Percentiles rank a stretch among this genome's conserved stretches.
phyloP scores from a whole-genome alignment of 2,329 filamentous ascomycete genomes.

The Endothia cerciana region DNA sequence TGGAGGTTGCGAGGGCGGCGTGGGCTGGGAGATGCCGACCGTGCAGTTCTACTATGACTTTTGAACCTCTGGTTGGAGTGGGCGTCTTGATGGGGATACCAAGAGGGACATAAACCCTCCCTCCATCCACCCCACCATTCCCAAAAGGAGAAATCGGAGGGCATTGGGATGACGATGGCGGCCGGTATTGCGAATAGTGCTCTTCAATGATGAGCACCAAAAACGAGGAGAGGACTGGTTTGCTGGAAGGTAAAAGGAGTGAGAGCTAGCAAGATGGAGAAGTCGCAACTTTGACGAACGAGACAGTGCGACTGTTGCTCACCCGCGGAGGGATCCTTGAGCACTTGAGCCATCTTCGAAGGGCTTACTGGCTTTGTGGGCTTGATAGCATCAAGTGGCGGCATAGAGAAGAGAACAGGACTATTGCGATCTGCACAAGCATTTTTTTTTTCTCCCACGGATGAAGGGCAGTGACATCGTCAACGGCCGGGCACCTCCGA shows the following conservation, averaged over 20 bases:
- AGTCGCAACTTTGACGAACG: background rate
- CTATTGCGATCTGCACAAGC: background rate
- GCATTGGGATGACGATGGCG: background rate
- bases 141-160: background rate
- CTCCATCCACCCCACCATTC: too few species aligned
- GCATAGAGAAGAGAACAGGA: background rate
- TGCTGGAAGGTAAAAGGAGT: background rate
- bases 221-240: background rate
- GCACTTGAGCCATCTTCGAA: background rate
- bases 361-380: background rate
- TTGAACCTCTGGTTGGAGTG: too few species aligned
- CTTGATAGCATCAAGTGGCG: background rate
- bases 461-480: background rate
- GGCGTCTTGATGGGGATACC: too few species aligned
- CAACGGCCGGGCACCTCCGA: background rate
- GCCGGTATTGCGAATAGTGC: background rate
- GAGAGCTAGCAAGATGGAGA: background rate
- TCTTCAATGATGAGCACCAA: background rate
- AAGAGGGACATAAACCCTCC: too few species aligned
- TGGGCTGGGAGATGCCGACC: slow-evolving; percentile 3
- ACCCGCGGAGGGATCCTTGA: background rate
- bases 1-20: slow-evolving; percentile 44
- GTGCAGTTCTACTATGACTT: background rate
- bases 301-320: background rate
- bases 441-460: background rate